Evolutionary conservation across 108 stramenopile species (phyloP).

Genomic region (Pseudonitzschia multistriata): DNA sequence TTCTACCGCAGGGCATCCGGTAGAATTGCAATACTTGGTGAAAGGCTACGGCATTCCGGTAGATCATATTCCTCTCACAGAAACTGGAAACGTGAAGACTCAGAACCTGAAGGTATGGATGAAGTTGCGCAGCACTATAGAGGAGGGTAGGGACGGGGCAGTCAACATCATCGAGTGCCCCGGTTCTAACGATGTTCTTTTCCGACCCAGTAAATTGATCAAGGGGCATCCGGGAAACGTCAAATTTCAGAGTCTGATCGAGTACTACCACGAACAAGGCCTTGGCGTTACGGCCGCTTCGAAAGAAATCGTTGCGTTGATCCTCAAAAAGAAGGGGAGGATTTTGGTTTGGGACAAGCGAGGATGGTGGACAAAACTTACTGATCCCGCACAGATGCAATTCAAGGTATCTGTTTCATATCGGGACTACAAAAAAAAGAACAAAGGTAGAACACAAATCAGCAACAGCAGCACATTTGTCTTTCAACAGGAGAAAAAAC

Average conservation of each 20-base stretch:
- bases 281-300: neutral
- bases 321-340: neutral
- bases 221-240: constrained; percentile 7
- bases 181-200: constrained; percentile 13
- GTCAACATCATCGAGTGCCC: constrained; percentile 11
- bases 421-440: constrained; percentile 6
- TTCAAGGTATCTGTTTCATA: constrained; percentile 8
- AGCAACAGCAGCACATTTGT: constrained; percentile 1
- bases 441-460: neutral
- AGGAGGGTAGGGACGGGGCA: neutral
- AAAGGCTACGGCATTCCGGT: constrained; percentile 14
- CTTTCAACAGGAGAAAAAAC: constrained; percentile 4
- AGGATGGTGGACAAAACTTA: constrained; percentile 10
- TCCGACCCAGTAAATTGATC: constrained; percentile 3
- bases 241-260: constrained; percentile 11
- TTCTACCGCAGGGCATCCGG: neutral
- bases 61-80: constrained; percentile 15
- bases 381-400: neutral
- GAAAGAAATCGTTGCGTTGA: constrained; percentile 1
- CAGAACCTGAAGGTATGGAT: constrained; percentile 7
- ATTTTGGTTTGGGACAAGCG: constrained; percentile 14
- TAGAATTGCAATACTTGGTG: constrained; percentile 13
- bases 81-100: constrained; percentile 16
- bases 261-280: constrained; percentile 6
- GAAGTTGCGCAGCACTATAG: neutral